Percentiles rank a stretch among this genome's conserved stretches.
Evolutionary conservation across 1,284 basidiomycete species (phyloP).

Genomic region (Cutaneotrichosporon sp.): DNA sequence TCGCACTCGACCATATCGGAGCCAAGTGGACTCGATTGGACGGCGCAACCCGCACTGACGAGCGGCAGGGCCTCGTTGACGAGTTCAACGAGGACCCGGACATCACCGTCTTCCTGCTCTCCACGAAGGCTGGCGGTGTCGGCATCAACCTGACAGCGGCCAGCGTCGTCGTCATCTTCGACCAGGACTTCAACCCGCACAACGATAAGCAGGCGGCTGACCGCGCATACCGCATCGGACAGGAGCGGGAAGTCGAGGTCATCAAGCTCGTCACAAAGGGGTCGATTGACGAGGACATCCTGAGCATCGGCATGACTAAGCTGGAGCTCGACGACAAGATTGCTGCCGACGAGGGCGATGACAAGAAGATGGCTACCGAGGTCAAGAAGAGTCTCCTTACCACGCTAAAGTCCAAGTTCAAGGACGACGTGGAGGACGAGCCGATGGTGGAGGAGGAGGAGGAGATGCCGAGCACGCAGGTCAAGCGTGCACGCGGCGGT

Average conservation of each 20-base stretch:
- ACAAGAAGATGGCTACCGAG: slow-evolving; percentile 59
- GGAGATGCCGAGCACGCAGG: slow-evolving; percentile 10
- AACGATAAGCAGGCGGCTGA: slow-evolving; percentile 94
- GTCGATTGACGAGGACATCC: slow-evolving; percentile 95
- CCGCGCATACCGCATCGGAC: slow-evolving; percentile 87
- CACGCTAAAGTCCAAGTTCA: slow-evolving; percentile 38
- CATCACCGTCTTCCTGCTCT: slow-evolving; percentile 91
- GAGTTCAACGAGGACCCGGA: slow-evolving; percentile 90
- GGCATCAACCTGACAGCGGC: slow-evolving; percentile 87
- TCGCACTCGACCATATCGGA: slow-evolving; percentile 73
- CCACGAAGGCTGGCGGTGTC: slow-evolving; percentile 81
- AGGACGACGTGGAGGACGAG: slow-evolving; percentile 5
- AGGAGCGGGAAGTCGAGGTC: slow-evolving; percentile 56
- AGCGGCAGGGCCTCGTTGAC: slow-evolving; percentile 89
- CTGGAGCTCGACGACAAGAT: slow-evolving; percentile 88
- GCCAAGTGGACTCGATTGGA: slow-evolving; percentile 85
- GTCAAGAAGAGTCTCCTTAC: slow-evolving; percentile 42
- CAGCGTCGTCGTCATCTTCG: slow-evolving; percentile 91
- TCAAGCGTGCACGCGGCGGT: slow-evolving; percentile 10
- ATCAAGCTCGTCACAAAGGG: slow-evolving; percentile 89
- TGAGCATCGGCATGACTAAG: slow-evolving; percentile 84
- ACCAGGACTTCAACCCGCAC: slow-evolving; percentile 92
- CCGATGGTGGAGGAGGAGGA: slow-evolving; percentile 3
- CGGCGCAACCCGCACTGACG: slow-evolving; percentile 89
- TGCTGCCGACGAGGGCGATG: slow-evolving; percentile 55